Conservation (phyloP, 192 early-diverging fungal species). For the Backusella parvicylindrica region DNA sequence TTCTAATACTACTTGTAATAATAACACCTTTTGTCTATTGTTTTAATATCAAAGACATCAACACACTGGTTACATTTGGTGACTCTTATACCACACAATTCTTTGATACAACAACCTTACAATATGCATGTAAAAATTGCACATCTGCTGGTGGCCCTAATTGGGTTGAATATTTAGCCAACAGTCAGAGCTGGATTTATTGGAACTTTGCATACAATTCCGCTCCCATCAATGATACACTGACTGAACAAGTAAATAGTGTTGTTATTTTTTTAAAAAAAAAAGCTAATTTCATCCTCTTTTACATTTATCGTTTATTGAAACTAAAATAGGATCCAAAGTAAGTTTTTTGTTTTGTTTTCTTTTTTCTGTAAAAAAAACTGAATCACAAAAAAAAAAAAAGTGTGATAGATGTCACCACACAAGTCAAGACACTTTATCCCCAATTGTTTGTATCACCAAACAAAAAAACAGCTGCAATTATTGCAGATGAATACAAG, state of each 20-base stretch:
- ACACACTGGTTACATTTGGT: conserved; percentile 14
- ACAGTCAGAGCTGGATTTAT: neutral
- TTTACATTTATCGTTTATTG: no score
- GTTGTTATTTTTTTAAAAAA: neutral
- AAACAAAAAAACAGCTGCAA: neutral
- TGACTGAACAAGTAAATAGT: conserved; percentile 8
- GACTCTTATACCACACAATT: conserved; percentile 19
- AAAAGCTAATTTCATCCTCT: no score
- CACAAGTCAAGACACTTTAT: conserved; percentile 8
- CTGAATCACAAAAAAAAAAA: neutral
- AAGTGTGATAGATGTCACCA: conserved; percentile 18
- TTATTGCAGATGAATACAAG: neutral
- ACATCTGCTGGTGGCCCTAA: conserved; percentile 14
- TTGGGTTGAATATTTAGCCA: conserved; percentile 20
- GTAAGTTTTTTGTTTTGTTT: neutral
- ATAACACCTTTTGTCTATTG: neutral
- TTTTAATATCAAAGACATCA: conserved; percentile 3
- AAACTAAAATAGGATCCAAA: conserved; percentile 1
- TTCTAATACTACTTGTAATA: neutral
- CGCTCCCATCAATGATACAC: conserved; percentile 9
- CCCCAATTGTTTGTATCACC: conserved; percentile 6
- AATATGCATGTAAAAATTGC: neutral
- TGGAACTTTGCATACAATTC: conserved; percentile 24
- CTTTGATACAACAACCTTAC: neutral
- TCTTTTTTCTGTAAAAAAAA: neutral